Percentiles rank a stretch among this genome's conserved stretches.
Conservation (phyloP, 2,329 filamentous ascomycete genomes). For the Nakataea oryzae region DNA sequence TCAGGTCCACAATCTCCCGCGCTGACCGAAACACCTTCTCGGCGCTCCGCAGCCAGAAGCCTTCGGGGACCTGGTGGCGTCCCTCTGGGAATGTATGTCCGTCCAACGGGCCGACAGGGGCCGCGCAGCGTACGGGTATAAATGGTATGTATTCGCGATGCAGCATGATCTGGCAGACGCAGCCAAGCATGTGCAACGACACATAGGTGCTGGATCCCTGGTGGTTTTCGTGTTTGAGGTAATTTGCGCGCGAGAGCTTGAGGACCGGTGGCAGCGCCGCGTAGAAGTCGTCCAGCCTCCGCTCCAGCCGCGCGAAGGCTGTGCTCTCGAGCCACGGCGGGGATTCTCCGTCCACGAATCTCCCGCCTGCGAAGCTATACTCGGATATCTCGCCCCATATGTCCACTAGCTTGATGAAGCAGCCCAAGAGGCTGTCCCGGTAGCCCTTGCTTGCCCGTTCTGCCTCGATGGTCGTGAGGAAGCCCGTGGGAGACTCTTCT, state of each 20-base stretch:
- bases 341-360: slow-evolving; percentile 31
- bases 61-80: slow-evolving; percentile 26
- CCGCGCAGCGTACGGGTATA: slow-evolving; percentile 43
- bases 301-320: slow-evolving; percentile 41
- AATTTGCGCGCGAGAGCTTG: slow-evolving; percentile 48
- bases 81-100: slow-evolving; percentile 40
- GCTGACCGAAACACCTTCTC: slow-evolving; percentile 52
- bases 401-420: slow-evolving; percentile 48
- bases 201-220: slow-evolving; percentile 54
- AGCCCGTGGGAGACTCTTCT: slow-evolving; percentile 42
- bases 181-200: slow-evolving; percentile 55
- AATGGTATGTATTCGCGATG: slow-evolving; percentile 61
- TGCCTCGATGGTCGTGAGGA: slow-evolving; percentile 20
- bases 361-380: slow-evolving; percentile 41
- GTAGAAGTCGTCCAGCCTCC: slow-evolving; percentile 42
- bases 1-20: slow-evolving; percentile 52
- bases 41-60: slow-evolving; percentile 55
- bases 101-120: slow-evolving; percentile 47
- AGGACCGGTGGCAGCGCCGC: slow-evolving; percentile 42
- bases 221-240: slow-evolving; percentile 54
- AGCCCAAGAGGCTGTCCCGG: slow-evolving; percentile 38
- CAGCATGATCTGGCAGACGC: slow-evolving; percentile 56
- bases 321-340: slow-evolving; percentile 51
- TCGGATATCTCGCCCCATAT: slow-evolving; percentile 48
- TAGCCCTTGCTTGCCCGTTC: slow-evolving; percentile 13